Conservation (phyloP, 345 rosid genomes). For the Cardamine occulta region DNA sequence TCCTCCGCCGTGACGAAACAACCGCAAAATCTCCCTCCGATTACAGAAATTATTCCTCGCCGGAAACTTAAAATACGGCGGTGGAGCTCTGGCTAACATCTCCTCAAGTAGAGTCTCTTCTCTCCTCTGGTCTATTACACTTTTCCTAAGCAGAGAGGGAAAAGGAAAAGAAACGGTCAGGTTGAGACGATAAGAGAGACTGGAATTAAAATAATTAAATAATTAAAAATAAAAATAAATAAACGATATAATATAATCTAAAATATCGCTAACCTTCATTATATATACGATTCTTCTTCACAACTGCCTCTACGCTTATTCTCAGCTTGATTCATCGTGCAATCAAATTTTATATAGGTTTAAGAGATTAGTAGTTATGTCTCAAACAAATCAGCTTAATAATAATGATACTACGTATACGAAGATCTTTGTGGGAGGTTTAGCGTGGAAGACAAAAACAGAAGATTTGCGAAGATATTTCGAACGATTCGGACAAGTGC, state of each 20-base stretch:
- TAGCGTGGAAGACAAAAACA: constrained; percentile 22
- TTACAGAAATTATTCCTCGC: background rate
- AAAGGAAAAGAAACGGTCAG: background rate
- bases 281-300: too few species aligned
- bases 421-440: constrained; percentile 30
- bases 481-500: constrained; percentile 1
- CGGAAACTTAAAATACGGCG: constrained; percentile 37
- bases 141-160: background rate
- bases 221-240: too few species aligned
- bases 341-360: background rate
- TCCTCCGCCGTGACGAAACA: constrained; percentile 29
- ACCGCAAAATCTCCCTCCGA: constrained; percentile 21
- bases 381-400: background rate
- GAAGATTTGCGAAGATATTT: background rate
- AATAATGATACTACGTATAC: background rate
- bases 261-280: too few species aligned
- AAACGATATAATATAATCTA: too few species aligned
- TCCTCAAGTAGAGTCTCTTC: background rate
- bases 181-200: constrained; percentile 24
- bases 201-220: background rate
- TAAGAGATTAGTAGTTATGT: background rate
- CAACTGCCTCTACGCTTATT: too few species aligned
- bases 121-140: constrained; percentile 6
- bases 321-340: too few species aligned
- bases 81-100: constrained; percentile 46